Evolutionary conservation across 2,329 filamentous ascomycete species (phyloP), one percentile per base, ranked within the genome.

Genomic region (Eutypella sp.): DNA sequence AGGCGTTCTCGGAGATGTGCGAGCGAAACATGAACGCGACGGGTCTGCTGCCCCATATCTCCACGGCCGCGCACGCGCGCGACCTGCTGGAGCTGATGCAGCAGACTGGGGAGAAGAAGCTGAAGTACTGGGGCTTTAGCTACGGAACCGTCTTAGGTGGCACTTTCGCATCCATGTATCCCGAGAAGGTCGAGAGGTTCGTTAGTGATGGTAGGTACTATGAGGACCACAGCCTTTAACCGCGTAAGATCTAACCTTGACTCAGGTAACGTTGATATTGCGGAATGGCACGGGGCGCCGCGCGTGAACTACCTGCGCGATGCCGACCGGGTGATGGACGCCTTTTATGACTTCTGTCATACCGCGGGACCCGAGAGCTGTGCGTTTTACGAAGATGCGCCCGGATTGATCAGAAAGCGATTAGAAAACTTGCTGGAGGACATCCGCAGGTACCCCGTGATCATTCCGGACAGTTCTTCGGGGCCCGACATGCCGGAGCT

Each of bases 101-200:
- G 27, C 62, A 68, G 52, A 64, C 66, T 5, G 72, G 70, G 2
- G 54, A 70, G 43, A 57, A 64, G 4, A 70, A 67, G 58, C 61
- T 76, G 6, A 66, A 64, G 39, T 79, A 76, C 55, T 79, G 75
- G 75, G 76, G 76, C 1, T 72, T 78, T 47, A 78, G 74, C 50
- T 79, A 79, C 50, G 76, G 76, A 9, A 76, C 74, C 7, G 56
- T 78, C 2, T 64, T 80, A 0, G 76, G 76, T 4, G 72, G 69
- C 13, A 71, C 70, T 0, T 78, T 78, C 56, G 75, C 75, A 3
- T 66, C 72, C 2, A 66, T 79, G 62, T 78, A 70, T 44, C 76
- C 75, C 1, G 71, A 77, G 23, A 66, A 66, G 38, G 69, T 79
- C 1, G 73, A 72, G 36, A 65, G 74, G 13, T 57, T 79, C 8